phyloP scores from a whole-genome alignment of 495 filamentous ascomycete genomes.

The Xanthoparmelia taractica region DNA sequence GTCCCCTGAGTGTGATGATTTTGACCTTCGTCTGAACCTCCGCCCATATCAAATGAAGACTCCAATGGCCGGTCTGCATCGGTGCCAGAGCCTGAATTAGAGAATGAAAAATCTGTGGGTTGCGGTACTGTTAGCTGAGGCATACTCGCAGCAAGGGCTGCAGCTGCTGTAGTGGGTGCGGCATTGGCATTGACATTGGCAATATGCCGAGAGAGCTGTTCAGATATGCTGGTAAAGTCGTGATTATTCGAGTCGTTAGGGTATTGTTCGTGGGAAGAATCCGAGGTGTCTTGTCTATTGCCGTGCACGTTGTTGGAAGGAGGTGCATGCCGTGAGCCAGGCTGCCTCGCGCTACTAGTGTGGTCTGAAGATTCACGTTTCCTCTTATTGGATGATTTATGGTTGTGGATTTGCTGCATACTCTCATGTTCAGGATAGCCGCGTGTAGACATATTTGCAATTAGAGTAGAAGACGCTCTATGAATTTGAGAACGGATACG shows the following conservation, averaged over 20 bases:
- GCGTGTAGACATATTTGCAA: constrained; percentile 9
- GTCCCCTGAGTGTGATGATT: constrained; percentile 28
- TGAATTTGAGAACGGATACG: neutral
- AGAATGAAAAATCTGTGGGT: constrained; percentile 62
- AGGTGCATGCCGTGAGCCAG: constrained; percentile 13
- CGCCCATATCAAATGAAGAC: constrained; percentile 33
- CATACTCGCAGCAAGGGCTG: constrained; percentile 60
- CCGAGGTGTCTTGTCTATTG: constrained; percentile 11
- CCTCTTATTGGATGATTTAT: constrained; percentile 24
- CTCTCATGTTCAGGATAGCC: constrained; percentile 12
- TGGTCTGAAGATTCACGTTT: constrained; percentile 23
- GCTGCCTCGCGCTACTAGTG: constrained; percentile 13
- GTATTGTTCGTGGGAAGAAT: constrained; percentile 4
- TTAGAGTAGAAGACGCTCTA: neutral
- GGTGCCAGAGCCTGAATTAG: constrained; percentile 32
- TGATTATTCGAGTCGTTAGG: constrained; percentile 13
- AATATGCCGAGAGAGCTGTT: constrained; percentile 23
- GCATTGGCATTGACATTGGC: constrained; percentile 34
- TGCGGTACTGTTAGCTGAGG: constrained; percentile 63
- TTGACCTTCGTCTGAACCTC: constrained; percentile 28
- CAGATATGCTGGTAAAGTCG: constrained; percentile 15
- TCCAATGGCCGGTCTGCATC: constrained; percentile 35
- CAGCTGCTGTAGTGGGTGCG: constrained; percentile 55
- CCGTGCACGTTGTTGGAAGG: constrained; percentile 20
- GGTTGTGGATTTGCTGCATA: constrained; percentile 9